Conservation (phyloP, 2,329 filamentous ascomycete species). For the Ascochyta clinopodiicola region DNA sequence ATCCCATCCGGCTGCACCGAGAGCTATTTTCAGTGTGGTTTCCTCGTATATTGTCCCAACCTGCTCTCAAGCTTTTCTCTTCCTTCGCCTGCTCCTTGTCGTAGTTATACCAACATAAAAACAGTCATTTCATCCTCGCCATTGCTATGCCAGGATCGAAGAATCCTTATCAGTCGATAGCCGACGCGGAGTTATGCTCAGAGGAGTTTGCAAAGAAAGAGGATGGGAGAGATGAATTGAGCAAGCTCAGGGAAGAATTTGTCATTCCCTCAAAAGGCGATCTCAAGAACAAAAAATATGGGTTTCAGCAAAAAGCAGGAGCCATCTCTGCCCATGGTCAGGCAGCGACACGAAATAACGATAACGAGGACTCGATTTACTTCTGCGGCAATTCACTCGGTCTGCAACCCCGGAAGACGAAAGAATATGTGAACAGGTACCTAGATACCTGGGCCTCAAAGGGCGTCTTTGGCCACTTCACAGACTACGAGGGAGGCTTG, state of each 20-base stretch:
- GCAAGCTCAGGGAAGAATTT: conserved; percentile 68
- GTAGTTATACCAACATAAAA: not conserved
- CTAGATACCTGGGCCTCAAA: conserved; percentile 84
- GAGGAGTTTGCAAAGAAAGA: conserved; percentile 40
- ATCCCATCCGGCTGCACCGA: conserved; percentile 9
- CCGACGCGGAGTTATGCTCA: conserved; percentile 32
- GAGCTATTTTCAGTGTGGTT: conserved; percentile 14
- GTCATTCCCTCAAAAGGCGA: conserved; percentile 77
- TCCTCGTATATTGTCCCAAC: not conserved
- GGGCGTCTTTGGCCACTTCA: conserved; percentile 85
- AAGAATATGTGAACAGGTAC: conserved; percentile 72
- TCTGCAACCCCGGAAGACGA: conserved; percentile 75
- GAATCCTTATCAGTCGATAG: conserved; percentile 32
- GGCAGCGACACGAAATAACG: conserved; percentile 25
- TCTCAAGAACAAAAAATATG: conserved; percentile 65
- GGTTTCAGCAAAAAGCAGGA: conserved; percentile 21
- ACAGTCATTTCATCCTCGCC: not conserved
- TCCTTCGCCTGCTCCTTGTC: not conserved
- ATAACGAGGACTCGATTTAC: conserved; percentile 67
- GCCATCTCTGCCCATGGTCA: conserved; percentile 5
- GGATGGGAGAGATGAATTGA: conserved; percentile 50
- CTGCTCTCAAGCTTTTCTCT: not conserved
- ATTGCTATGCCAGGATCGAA: conserved; percentile 33
- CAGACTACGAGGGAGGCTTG: conserved; percentile 69
- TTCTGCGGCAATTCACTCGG: conserved; percentile 91